Evolutionary conservation across 2,329 filamentous ascomycete genomes (phyloP).

Genomic region (Geosmithia flava): DNA sequence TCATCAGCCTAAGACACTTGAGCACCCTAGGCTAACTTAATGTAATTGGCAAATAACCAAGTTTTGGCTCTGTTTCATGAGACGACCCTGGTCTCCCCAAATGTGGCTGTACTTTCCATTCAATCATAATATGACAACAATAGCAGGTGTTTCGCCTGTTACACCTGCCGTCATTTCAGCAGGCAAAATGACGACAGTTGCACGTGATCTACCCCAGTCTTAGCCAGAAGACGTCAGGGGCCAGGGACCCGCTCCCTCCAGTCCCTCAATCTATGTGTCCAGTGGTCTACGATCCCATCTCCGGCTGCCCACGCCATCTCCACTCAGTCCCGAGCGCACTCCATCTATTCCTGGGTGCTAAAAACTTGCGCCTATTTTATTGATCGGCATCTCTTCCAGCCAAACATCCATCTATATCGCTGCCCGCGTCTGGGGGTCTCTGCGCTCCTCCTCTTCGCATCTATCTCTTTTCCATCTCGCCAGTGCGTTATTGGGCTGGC

Average conservation of each 20-base stretch:
- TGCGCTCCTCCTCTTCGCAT: neutral
- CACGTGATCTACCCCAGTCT: neutral
- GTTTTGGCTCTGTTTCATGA: too few relatives aligned
- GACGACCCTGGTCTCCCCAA: too few relatives aligned
- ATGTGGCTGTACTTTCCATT: too few relatives aligned
- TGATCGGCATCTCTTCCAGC: neutral
- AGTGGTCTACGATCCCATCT: neutral
- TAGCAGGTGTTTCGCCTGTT: neutral
- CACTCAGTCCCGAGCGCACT: neutral
- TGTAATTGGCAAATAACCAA: too few relatives aligned
- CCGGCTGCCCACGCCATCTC: neutral
- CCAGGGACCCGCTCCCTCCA: neutral
- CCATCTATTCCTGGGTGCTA: neutral
- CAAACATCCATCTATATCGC: neutral
- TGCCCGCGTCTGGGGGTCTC: neutral
- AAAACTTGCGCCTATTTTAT: neutral
- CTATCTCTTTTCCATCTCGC: neutral
- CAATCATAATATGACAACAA: neutral
- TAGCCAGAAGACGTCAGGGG: neutral
- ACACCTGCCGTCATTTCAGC: neutral
- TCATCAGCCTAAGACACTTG: too few relatives aligned
- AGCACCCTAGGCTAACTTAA: too few relatives aligned
- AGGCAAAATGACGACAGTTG: neutral
- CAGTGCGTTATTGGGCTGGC: neutral
- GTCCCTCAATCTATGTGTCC: neutral